Conservation (phyloP, 2,329 filamentous ascomycete genomes). For the Paraphaeosphaeria sporulosa region DNA sequence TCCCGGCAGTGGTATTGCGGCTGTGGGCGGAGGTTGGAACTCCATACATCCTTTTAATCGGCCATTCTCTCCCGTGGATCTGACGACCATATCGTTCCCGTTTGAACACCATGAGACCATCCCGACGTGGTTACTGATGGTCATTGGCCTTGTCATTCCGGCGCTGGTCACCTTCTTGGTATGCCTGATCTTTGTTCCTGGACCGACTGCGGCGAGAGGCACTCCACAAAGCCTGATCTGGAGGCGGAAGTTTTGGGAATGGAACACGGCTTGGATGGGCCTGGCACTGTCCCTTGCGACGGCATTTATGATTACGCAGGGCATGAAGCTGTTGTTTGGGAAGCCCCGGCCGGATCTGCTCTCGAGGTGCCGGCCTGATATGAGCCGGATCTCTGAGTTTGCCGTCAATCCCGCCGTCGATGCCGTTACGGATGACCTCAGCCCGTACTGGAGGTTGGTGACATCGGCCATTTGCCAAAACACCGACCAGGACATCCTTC, state of each 20-base stretch:
- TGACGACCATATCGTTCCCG: conserved; percentile 80
- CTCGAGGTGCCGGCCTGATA: conserved; percentile 77
- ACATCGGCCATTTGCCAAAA: conserved; percentile 78
- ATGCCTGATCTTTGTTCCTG: conserved; percentile 74
- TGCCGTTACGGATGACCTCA: conserved; percentile 61
- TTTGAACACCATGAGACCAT: conserved; percentile 75
- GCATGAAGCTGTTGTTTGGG: conserved; percentile 78
- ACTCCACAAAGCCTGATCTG: conserved; percentile 73
- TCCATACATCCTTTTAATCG: conserved; percentile 70
- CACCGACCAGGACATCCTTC: conserved; percentile 65
- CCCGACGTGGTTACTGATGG: conserved; percentile 67
- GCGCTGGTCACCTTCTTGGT: conserved; percentile 73
- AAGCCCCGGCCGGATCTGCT: conserved; percentile 71
- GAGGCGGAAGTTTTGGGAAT: conserved; percentile 88
- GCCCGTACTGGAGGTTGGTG: conserved; percentile 72
- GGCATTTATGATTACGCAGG: conserved; percentile 82
- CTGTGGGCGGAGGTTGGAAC: conserved; percentile 67
- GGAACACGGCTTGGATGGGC: conserved; percentile 85
- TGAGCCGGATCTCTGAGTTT: conserved; percentile 62
- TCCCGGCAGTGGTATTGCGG: conserved; percentile 59
- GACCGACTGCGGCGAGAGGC: conserved; percentile 68
- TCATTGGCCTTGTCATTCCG: conserved; percentile 71
- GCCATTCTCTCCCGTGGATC: conserved; percentile 76
- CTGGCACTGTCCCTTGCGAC: conserved; percentile 75
- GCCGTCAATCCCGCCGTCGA: conserved; percentile 73